Conservation (phyloP, 2,329 filamentous ascomycete species). For the Phialemonium atrogriseum region DNA sequence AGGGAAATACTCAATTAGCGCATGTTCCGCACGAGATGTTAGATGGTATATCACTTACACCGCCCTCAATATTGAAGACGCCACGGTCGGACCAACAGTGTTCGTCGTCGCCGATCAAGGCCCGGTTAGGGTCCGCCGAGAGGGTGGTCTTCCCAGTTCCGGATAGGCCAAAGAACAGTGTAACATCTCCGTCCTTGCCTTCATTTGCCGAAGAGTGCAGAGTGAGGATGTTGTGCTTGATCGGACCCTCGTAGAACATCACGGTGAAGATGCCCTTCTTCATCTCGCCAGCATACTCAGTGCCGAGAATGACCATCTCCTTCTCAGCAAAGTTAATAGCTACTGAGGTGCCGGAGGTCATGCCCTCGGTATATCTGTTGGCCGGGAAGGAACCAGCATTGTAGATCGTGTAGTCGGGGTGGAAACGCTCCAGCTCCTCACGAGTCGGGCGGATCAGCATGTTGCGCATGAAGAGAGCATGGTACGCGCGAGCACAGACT, state of each 20-base stretch:
- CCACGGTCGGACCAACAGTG: slow-evolving; percentile 98
- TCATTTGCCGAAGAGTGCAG: slow-evolving; percentile 98
- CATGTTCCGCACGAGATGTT: too few relatives aligned
- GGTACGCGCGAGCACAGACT: slow-evolving; percentile 97
- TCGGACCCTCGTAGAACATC: slow-evolving; percentile 99
- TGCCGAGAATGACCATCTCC: slow-evolving; percentile 99
- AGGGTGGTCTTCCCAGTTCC: slow-evolving; percentile 4
- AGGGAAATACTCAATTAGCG: too few relatives aligned
- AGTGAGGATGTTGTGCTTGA: slow-evolving; percentile 98
- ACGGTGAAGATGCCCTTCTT: slow-evolving; percentile 99
- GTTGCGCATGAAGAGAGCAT: slow-evolving; percentile 99
- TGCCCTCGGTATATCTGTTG: slow-evolving; percentile 95
- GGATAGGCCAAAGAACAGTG: slow-evolving; percentile 71
- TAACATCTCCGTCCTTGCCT: slow-evolving; percentile 89
- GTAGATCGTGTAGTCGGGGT: slow-evolving; percentile 99
- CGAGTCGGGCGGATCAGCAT: slow-evolving; percentile 94
- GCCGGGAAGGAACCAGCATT: slow-evolving; percentile 97
- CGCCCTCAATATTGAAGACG: slow-evolving; percentile 99
- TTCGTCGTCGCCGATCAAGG: slow-evolving; percentile 79
- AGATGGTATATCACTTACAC: too few relatives aligned
- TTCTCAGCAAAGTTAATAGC: slow-evolving; percentile 99
- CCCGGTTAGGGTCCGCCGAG: slow-evolving; percentile 2
- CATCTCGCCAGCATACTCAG: slow-evolving; percentile 96
- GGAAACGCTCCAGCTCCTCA: slow-evolving; percentile 94
- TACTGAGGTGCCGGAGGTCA: slow-evolving; percentile 97